A percentile compares a stretch with the other conserved stretches of the same genome.
phyloP scores from a whole-genome alignment of 495 filamentous ascomycete genomes.

The Trichoderma reesei region DNA sequence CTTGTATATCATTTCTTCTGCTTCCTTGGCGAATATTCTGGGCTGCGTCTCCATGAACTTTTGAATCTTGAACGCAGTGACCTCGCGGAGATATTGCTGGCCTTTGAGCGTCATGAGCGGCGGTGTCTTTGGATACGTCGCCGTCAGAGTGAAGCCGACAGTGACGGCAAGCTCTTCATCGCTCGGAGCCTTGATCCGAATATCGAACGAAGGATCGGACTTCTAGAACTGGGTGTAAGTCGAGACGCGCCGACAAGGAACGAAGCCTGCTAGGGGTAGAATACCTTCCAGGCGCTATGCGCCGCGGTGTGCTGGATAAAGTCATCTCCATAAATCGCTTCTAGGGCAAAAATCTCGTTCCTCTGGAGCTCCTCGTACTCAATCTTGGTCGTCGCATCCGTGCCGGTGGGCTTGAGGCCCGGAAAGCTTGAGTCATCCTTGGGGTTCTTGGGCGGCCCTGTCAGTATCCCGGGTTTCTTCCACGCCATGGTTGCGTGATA shows the following conservation, averaged over 20 bases:
- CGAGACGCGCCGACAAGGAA: conserved; percentile 10
- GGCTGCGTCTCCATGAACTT: conserved; percentile 61
- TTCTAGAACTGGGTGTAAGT: conserved; percentile 37
- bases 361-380: conserved; percentile 78
- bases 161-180: conserved; percentile 56
- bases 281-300: conserved; percentile 78
- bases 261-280: conserved; percentile 10
- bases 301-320: conserved; percentile 63
- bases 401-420: conserved; percentile 29
- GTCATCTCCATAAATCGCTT: conserved; percentile 89
- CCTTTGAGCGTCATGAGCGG: conserved; percentile 66
- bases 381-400: conserved; percentile 31
- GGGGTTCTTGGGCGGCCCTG: conserved; percentile 26
- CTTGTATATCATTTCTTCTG: conserved; percentile 79
- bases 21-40: conserved; percentile 45
- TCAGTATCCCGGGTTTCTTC: conserved; percentile 31
- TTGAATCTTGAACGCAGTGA: conserved; percentile 55
- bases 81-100: conserved; percentile 49
- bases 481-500: conserved; percentile 32
- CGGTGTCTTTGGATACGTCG: conserved; percentile 85
- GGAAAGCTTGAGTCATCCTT: conserved; percentile 31
- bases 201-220: conserved; percentile 71
- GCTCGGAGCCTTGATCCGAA: conserved; percentile 61
- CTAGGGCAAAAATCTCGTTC: conserved; percentile 77
- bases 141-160: conserved; percentile 63